Conservation (phyloP, 305 asterid species). For the Withania somnifera region DNA sequence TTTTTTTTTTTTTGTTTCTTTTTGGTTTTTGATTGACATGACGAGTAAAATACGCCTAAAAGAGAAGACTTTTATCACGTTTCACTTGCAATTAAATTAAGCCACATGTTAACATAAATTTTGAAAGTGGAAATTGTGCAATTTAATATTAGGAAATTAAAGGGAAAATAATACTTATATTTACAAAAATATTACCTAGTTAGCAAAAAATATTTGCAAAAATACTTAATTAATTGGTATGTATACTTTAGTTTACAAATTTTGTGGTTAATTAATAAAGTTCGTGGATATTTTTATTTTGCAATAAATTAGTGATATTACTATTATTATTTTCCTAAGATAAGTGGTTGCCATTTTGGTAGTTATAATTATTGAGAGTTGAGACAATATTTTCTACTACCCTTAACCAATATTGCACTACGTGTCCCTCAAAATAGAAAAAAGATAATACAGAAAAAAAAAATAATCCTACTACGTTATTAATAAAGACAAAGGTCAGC, state of each 20-base stretch:
- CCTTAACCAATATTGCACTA: conserved; percentile 13
- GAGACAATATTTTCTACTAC: conserved; percentile 10
- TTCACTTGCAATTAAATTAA: background rate
- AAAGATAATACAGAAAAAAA: background rate
- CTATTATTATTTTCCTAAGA: background rate
- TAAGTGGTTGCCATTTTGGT: background rate
- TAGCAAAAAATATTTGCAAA: too few relatives aligned
- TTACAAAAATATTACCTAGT: too few relatives aligned
- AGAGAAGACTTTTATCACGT: background rate
- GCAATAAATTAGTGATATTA: too few relatives aligned
- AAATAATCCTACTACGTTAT: background rate
- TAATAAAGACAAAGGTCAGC: conserved; percentile 9
- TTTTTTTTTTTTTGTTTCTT: background rate
- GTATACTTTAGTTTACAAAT: too few relatives aligned
- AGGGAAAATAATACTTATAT: too few relatives aligned
- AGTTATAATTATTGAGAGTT: conserved; percentile 12
- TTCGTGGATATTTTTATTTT: too few relatives aligned
- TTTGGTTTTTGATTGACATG: background rate
- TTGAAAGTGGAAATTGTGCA: background rate
- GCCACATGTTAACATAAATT: background rate
- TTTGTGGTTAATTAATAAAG: too few relatives aligned
- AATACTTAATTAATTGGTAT: too few relatives aligned
- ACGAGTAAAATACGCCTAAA: background rate
- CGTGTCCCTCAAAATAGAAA: conserved; percentile 17
- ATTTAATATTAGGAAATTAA: too few relatives aligned